Evolutionary conservation across 2,329 filamentous ascomycete species (phyloP).

Genomic region (Curvularia sp.): DNA sequence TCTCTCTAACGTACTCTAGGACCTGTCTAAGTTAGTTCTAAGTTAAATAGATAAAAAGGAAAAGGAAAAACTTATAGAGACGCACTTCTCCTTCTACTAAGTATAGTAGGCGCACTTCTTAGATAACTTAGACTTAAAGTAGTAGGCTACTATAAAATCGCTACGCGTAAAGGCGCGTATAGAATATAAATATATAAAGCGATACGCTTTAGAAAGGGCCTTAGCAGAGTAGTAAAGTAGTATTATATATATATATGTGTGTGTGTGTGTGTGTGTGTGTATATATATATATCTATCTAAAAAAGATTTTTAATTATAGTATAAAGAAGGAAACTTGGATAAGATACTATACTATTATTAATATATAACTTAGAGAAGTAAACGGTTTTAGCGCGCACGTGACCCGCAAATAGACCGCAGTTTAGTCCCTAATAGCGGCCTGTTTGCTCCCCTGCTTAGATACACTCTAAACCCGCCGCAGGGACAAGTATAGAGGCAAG

Average conservation of each 20-base stretch:
- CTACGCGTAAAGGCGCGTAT: no score
- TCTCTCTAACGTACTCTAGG: background rate
- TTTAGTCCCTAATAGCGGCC: no score
- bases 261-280: no score
- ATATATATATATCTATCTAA: background rate
- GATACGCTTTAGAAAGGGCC: background rate
- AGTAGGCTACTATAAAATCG: background rate
- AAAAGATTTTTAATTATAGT: background rate
- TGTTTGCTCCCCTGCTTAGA: no score
- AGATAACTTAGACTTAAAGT: background rate
- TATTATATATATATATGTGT: background rate
- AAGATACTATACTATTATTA: background rate
- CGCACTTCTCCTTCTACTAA: background rate
- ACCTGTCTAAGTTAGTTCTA: background rate
- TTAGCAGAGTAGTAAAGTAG: background rate
- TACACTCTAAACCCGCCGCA: no score
- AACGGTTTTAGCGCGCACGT: no score
- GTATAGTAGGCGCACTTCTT: background rate
- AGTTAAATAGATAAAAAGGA: background rate
- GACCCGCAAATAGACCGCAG: no score
- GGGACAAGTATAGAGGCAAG: no score
- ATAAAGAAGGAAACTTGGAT: background rate
- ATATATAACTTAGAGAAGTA: background rate
- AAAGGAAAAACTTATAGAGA: background rate
- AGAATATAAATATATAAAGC: background rate